These are phyloP conservation scores for Maudiozyma barnettii DNA, from an alignment of 805 yeast species.

Conservation along the genomic window DNA sequence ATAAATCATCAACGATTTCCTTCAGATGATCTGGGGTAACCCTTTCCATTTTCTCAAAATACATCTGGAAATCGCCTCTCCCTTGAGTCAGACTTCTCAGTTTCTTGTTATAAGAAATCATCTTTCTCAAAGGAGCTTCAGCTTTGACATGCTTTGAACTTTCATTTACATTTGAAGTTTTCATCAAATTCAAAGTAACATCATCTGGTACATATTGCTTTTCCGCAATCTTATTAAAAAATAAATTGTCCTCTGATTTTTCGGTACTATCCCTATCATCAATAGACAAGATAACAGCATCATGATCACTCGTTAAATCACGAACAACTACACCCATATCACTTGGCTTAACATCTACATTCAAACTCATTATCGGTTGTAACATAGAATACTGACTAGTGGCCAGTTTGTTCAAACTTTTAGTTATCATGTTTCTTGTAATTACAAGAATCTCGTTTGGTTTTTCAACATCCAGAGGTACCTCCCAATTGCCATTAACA, in stretches of 20 bases:
- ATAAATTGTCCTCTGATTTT: constrained; percentile 30
- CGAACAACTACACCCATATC: constrained; percentile 77
- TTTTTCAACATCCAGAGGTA: constrained; percentile 41
- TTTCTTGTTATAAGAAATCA: constrained; percentile 79
- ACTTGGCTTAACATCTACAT: constrained; percentile 55
- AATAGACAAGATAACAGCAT: constrained; percentile 62
- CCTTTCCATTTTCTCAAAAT: constrained; percentile 61
- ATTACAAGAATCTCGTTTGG: constrained; percentile 36
- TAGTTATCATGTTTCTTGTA: constrained; percentile 37
- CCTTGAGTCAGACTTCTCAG: constrained; percentile 85
- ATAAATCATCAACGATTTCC: neutral
- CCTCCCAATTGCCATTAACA: constrained; percentile 38
- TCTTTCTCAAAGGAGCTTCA: constrained; percentile 73
- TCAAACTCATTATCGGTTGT: constrained; percentile 83
- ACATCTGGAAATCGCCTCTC: constrained; percentile 74
- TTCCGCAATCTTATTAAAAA: constrained; percentile 51
- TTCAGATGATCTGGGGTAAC: constrained; percentile 45
- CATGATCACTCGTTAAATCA: constrained; percentile 70
- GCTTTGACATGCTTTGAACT: constrained; percentile 53
- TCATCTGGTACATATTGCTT: constrained; percentile 69
- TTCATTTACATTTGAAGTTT: constrained; percentile 8
- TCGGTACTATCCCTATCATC: constrained; percentile 43
- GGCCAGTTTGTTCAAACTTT: constrained; percentile 26
- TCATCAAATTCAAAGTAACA: constrained; percentile 34
- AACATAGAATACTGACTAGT: constrained; percentile 41